These are phyloP conservation scores for Quercus wislizeni DNA, from an alignment of 306 rosid species.

Conservation along the genomic window DNA sequence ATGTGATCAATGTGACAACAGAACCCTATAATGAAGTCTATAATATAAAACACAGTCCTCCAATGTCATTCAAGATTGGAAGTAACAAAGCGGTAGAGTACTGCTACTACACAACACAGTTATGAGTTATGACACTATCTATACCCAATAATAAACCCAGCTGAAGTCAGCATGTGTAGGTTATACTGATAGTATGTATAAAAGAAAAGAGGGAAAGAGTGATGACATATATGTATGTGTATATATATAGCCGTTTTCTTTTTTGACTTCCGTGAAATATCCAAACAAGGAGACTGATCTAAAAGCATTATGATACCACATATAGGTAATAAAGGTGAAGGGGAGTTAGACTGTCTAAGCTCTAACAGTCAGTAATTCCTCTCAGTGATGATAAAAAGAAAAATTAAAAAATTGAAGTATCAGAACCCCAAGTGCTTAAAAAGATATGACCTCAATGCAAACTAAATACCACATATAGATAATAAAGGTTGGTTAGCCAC, in stretches of 20 bases:
- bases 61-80: background rate
- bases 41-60: too few species aligned
- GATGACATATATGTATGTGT: too few species aligned
- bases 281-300: conserved; percentile 36
- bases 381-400: conserved; percentile 18
- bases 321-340: conserved; percentile 30
- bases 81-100: background rate
- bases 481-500: conserved; percentile 29
- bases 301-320: conserved; percentile 33
- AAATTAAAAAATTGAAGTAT: background rate
- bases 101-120: background rate
- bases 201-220: background rate
- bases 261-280: conserved; percentile 40
- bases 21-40: too few species aligned
- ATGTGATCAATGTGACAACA: too few species aligned
- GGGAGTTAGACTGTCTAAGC: conserved; percentile 26
- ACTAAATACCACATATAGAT: conserved; percentile 29
- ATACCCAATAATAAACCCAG: background rate
- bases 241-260: conserved; percentile 13
- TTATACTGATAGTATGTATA: background rate
- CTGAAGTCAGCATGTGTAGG: conserved; percentile 2
- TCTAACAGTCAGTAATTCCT: conserved; percentile 33
- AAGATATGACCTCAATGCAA: conserved; percentile 40
- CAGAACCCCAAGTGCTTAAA: conserved; percentile 24
- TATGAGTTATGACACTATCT: background rate